Evolutionary conservation across 225 moss, liverwort and hornwort genomes (phyloP).

Genomic region (Climacium dendroides): DNA sequence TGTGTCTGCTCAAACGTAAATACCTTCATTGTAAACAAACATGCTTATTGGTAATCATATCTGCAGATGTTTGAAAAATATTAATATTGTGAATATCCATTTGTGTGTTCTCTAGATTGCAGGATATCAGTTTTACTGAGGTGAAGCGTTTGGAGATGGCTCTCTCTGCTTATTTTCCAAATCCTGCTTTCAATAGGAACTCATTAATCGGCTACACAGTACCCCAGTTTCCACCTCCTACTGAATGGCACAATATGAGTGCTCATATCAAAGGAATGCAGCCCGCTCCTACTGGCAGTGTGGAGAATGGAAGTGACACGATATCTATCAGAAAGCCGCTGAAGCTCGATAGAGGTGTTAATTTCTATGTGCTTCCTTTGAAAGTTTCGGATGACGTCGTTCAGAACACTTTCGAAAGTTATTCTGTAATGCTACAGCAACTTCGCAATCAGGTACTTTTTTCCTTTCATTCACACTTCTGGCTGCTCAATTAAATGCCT

Average conservation of each 20-base stretch:
- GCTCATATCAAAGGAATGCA: slow-evolving; percentile 27
- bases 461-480: neutral
- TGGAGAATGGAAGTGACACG: neutral
- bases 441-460: slow-evolving; percentile 72
- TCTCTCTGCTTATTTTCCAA: slow-evolving; percentile 52
- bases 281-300: slow-evolving; percentile 3
- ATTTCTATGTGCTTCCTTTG: slow-evolving; percentile 72
- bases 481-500: neutral
- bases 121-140: slow-evolving; percentile 45
- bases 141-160: slow-evolving; percentile 57
- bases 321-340: neutral
- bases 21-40: neutral
- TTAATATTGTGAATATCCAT: neutral
- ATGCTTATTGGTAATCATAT: neutral
- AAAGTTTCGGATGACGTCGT: slow-evolving; percentile 60
- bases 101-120: slow-evolving; percentile 12
- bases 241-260: slow-evolving; percentile 38
- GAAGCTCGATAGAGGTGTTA: slow-evolving; percentile 38
- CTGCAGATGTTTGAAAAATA: neutral
- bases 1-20: neutral
- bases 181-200: slow-evolving; percentile 51
- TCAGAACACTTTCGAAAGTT: slow-evolving; percentile 72
- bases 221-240: slow-evolving; percentile 56
- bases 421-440: slow-evolving; percentile 54
- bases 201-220: slow-evolving; percentile 43